Evolutionary conservation across 2,329 filamentous ascomycete genomes (phyloP).

Genomic region (Proliferodiscus dingleyae): DNA sequence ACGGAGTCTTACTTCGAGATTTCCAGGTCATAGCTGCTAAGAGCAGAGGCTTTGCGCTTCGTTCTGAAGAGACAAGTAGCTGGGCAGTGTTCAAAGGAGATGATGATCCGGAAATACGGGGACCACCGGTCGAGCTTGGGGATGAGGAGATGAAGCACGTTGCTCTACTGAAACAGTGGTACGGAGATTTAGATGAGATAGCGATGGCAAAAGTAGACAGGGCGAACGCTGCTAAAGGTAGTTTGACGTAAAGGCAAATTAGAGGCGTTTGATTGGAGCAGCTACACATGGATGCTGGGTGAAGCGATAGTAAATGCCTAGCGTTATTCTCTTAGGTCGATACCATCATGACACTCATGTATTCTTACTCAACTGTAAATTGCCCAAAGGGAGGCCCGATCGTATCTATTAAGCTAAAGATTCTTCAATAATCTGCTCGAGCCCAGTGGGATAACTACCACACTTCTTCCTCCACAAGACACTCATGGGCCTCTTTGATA

Average conservation of each 20-base stretch:
- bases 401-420: no score
- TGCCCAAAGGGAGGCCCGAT: no score
- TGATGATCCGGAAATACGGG: constrained; percentile 46
- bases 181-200: constrained; percentile 39
- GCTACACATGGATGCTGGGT: background rate
- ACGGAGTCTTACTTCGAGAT: constrained; percentile 53
- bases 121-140: constrained; percentile 54
- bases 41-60: constrained; percentile 50
- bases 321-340: background rate
- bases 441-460: no score
- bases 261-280: constrained; percentile 3
- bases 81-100: constrained; percentile 56
- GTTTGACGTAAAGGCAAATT: constrained; percentile 5
- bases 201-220: constrained; percentile 44
- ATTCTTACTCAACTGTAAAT: no score
- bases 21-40: constrained; percentile 51
- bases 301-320: background rate
- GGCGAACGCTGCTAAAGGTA: constrained; percentile 36
- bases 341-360: no score
- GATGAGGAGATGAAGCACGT: constrained; percentile 47
- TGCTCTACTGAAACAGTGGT: constrained; percentile 44
- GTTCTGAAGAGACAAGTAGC: constrained; percentile 44
- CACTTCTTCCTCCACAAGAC: no score
- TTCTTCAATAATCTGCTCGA: no score
- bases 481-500: no score